These are phyloP conservation scores for Lentinus brumalis DNA, from an alignment of 768 basidiomycete genomes.

Conservation along the genomic window DNA sequence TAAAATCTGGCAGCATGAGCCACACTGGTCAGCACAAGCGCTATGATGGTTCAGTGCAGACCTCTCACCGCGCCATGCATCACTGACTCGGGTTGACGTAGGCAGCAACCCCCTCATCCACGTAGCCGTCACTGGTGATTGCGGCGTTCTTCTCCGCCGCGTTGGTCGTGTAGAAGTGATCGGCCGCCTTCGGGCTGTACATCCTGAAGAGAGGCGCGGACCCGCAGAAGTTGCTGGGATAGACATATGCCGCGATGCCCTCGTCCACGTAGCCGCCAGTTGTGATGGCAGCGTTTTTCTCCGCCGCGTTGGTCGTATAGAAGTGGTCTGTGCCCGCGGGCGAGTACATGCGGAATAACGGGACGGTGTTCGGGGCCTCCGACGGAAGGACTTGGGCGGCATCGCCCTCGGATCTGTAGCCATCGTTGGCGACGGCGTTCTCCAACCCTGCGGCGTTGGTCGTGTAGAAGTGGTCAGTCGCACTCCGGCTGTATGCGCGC, in stretches of 20 bases:
- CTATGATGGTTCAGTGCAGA: too few relatives aligned
- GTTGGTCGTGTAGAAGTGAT: slow-evolving; percentile 26
- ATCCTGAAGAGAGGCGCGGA: slow-evolving; percentile 26
- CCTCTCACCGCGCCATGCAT: too few relatives aligned
- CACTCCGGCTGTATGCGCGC: slow-evolving; percentile 17
- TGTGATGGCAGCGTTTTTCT: slow-evolving; percentile 17
- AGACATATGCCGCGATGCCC: slow-evolving; percentile 13
- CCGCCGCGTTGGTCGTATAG: slow-evolving; percentile 22
- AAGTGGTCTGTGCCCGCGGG: slow-evolving; percentile 17
- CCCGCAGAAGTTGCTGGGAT: background rate
- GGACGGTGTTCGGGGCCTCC: slow-evolving; percentile 11
- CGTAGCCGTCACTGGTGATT: slow-evolving; percentile 12
- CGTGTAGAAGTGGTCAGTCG: slow-evolving; percentile 26
- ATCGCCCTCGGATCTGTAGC: slow-evolving; percentile 12
- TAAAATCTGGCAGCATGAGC: too few relatives aligned
- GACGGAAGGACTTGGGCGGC: slow-evolving; percentile 11
- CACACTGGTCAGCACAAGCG: too few relatives aligned
- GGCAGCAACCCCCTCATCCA: slow-evolving; percentile 14
- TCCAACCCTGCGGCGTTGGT: slow-evolving; percentile 19
- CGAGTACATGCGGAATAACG: slow-evolving; percentile 24
- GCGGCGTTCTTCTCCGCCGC: slow-evolving; percentile 17
- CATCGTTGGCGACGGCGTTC: slow-evolving; percentile 9
- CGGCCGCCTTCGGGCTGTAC: slow-evolving; percentile 11
- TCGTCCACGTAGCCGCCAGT: slow-evolving; percentile 13
- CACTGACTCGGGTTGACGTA: slow-evolving; percentile 10